These are phyloP conservation scores for Pseudofabraea citricarpa DNA, from an alignment of 2,329 filamentous ascomycete species.

Conservation along the genomic window DNA sequence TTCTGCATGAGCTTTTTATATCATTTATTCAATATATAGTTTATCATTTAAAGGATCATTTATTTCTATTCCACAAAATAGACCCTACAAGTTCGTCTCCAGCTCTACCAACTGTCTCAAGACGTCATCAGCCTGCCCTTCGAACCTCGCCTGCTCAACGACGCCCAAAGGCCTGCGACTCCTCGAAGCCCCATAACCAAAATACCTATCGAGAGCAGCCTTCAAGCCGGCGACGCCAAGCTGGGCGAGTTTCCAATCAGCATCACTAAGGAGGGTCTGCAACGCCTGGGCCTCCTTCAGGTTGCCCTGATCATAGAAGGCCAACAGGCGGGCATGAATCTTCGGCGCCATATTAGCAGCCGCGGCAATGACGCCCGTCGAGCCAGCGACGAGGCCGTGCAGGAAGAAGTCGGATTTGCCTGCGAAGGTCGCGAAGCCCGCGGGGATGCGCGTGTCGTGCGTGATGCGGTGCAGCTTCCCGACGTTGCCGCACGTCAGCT, in stretches of 20 bases:
- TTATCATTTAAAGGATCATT: too few relatives aligned
- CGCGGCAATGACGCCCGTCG: constrained; percentile 64
- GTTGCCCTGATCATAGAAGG: constrained; percentile 52
- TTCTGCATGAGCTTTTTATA: too few relatives aligned
- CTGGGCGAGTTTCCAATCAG: constrained; percentile 62
- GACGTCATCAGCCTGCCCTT: not conserved
- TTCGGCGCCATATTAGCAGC: constrained; percentile 63
- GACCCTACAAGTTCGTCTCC: too few relatives aligned
- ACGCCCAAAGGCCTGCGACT: constrained; percentile 22
- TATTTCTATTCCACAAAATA: too few relatives aligned
- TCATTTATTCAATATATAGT: too few relatives aligned
- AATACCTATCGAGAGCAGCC: constrained; percentile 51
- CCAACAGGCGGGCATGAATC: constrained; percentile 52
- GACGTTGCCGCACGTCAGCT: constrained; percentile 45
- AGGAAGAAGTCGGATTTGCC: constrained; percentile 68
- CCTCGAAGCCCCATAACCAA: constrained; percentile 49
- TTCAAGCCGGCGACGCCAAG: constrained; percentile 63
- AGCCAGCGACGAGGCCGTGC: constrained; percentile 61
- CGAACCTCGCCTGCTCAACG: not conserved
- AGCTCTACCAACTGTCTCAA: not conserved
- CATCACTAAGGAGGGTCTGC: constrained; percentile 57
- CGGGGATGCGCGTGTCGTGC: constrained; percentile 13
- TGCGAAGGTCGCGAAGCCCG: constrained; percentile 63
- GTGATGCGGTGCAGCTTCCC: constrained; percentile 46
- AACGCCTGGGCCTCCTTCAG: constrained; percentile 52